Conservation (phyloP, 2,329 filamentous ascomycete species). For the Colletotrichum noveboracense region DNA sequence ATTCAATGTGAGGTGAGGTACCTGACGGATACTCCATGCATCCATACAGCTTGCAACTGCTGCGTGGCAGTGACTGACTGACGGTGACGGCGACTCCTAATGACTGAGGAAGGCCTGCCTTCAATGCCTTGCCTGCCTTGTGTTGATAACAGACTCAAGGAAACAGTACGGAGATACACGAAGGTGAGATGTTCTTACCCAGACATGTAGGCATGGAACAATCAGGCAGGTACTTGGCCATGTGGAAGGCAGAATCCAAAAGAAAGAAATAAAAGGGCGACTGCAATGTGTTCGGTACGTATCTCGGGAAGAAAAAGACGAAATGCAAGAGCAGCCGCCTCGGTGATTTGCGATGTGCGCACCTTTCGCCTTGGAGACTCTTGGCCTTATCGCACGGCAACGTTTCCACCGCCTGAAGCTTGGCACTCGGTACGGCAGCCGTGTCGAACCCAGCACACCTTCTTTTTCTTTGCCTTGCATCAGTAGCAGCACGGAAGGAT, state of each 20-base stretch:
- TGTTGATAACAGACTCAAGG: neutral
- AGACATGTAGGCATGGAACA: too few species aligned
- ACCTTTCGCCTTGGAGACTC: neutral
- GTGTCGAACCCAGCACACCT: neutral
- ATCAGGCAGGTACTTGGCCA: neutral
- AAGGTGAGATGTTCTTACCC: neutral
- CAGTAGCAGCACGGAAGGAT: neutral
- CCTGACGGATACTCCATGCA: neutral
- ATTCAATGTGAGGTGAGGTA: neutral
- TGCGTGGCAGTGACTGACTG: neutral
- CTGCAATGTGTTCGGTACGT: neutral
- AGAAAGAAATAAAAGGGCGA: neutral
- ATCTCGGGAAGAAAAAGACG: neutral
- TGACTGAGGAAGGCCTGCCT: neutral
- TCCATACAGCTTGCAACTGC: neutral
- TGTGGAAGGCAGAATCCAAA: neutral
- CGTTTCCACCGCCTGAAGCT: slow-evolving; percentile 5
- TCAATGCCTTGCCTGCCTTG: neutral
- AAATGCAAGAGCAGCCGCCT: neutral
- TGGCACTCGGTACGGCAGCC: neutral
- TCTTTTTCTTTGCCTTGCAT: neutral
- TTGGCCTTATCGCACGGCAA: slow-evolving; percentile 11
- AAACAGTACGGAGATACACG: neutral
- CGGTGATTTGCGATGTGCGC: neutral
- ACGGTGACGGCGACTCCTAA: neutral